These are phyloP conservation scores for Backusella parvicylindrica DNA, from an alignment of 192 early-diverging fungal genomes.

Conservation along the genomic window DNA sequence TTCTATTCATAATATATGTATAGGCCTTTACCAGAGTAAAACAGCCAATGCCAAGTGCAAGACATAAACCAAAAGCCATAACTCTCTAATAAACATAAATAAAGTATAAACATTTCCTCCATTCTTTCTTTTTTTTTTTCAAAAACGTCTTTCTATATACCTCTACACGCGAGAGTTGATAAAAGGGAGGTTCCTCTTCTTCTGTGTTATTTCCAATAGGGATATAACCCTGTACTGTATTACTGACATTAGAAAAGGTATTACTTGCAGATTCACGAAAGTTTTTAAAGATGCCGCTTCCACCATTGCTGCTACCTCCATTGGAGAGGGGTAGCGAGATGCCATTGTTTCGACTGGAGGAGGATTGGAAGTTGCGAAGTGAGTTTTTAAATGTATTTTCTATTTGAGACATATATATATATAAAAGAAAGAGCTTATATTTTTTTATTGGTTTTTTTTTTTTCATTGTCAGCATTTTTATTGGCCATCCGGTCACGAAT, in stretches of 20 bases:
- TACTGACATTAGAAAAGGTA: constrained; percentile 33
- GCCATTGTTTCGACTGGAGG: background rate
- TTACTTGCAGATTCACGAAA: constrained; percentile 24
- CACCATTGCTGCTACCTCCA: background rate
- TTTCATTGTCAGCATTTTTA: background rate
- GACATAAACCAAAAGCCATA: constrained; percentile 49
- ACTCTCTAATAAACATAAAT: constrained; percentile 13
- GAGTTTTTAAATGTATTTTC: constrained; percentile 48
- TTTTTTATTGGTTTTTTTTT: background rate
- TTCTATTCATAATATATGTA: background rate
- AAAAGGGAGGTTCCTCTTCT: constrained; percentile 37
- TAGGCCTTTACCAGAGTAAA: constrained; percentile 24
- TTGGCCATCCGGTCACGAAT: background rate
- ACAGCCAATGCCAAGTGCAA: constrained; percentile 45
- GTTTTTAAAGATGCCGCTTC: constrained; percentile 2
- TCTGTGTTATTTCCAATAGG: constrained; percentile 27
- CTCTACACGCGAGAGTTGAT: constrained; percentile 39
- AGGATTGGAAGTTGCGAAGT: constrained; percentile 41
- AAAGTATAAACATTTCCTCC: background rate
- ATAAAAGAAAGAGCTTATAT: background rate
- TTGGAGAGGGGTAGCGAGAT: constrained; percentile 25
- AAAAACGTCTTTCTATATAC: constrained; percentile 3
- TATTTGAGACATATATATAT: constrained; percentile 13
- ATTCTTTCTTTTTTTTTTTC: background rate
- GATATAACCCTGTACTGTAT: constrained; percentile 39